These are phyloP conservation scores for Cutaneotrichosporon curvatum DNA, from an alignment of 1,284 basidiomycete genomes.

Conservation along the genomic window DNA sequence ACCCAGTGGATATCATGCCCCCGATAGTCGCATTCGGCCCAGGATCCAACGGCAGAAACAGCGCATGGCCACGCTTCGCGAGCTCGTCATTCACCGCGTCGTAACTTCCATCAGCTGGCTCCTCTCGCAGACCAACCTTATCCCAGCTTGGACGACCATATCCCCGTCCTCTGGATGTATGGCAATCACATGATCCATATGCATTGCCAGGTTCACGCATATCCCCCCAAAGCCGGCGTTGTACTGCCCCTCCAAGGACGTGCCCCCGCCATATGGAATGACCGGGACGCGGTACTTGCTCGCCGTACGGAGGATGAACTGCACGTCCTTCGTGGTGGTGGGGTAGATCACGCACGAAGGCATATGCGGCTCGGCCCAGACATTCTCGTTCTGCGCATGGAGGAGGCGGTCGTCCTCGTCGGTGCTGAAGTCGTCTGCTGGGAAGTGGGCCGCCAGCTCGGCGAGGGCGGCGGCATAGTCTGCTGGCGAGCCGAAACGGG, in stretches of 20 bases:
- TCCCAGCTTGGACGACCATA: constrained; percentile 69
- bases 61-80: constrained; percentile 59
- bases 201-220: constrained; percentile 66
- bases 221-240: constrained; percentile 55
- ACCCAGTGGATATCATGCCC: constrained; percentile 81
- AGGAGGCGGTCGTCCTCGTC: constrained; percentile 8
- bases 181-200: constrained; percentile 72
- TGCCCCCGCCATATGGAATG: constrained; percentile 36
- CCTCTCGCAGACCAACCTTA: constrained; percentile 18
- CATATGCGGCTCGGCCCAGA: constrained; percentile 3
- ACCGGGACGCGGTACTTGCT: constrained; percentile 29
- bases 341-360: constrained; percentile 27
- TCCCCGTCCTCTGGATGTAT: constrained; percentile 62
- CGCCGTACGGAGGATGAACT: constrained; percentile 28
- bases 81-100: constrained; percentile 72
- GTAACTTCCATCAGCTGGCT: constrained; percentile 51
- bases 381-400: constrained; percentile 6
- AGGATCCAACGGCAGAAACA: constrained; percentile 78
- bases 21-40: constrained; percentile 64
- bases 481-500: constrained; percentile 6
- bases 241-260: constrained; percentile 32
- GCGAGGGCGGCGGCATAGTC: constrained; percentile 9
- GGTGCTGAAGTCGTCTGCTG: constrained; percentile 6
- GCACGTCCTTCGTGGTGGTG: constrained; percentile 32
- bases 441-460: constrained; percentile 9